Conservation (phyloP, 345 rosid genomes). For the Conringia planisiliqua region DNA sequence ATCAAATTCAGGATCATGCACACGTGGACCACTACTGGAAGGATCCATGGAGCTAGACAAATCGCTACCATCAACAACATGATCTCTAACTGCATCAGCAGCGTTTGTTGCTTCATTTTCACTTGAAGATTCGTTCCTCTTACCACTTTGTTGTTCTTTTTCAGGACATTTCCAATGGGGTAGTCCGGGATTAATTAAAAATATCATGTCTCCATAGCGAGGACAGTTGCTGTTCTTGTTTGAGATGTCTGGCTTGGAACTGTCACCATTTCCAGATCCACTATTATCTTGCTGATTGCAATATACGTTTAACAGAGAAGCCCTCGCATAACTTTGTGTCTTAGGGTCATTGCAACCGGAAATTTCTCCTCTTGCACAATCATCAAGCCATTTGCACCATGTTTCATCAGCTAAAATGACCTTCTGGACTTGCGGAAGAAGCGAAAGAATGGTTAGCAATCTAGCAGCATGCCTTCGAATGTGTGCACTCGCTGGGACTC, state of each 20-base stretch:
- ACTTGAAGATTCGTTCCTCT: slow-evolving; percentile 23
- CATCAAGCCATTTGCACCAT: slow-evolving; percentile 92
- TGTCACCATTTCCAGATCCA: slow-evolving; percentile 32
- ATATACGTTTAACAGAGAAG: slow-evolving; percentile 62
- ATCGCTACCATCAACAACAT: slow-evolving; percentile 30
- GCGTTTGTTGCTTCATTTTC: slow-evolving; percentile 34
- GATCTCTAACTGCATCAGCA: slow-evolving; percentile 21
- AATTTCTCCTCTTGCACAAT: slow-evolving; percentile 75
- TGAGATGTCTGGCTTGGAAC: slow-evolving; percentile 35
- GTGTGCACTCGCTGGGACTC: slow-evolving; percentile 88
- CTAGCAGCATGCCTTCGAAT: slow-evolving; percentile 94
- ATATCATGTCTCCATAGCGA: slow-evolving; percentile 65
- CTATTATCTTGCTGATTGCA: slow-evolving; percentile 49
- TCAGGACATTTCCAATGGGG: slow-evolving; percentile 79
- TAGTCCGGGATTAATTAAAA: slow-evolving; percentile 76
- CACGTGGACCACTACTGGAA: slow-evolving; percentile 32
- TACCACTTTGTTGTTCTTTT: slow-evolving; percentile 32
- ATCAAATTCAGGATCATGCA: slow-evolving; percentile 60
- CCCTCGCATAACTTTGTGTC: slow-evolving; percentile 87
- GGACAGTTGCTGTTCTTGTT: slow-evolving; percentile 51
- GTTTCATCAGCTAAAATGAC: slow-evolving; percentile 59
- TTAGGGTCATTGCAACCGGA: slow-evolving; percentile 79
- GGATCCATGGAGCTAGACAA: slow-evolving; percentile 35
- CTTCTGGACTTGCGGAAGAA: slow-evolving; percentile 74
- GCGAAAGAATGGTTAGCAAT: slow-evolving; percentile 74